A percentile compares a stretch with the other conserved stretches of the same genome.
These are phyloP conservation scores for Russula earlei DNA, from an alignment of 768 basidiomycete genomes.

Conservation along the genomic window DNA sequence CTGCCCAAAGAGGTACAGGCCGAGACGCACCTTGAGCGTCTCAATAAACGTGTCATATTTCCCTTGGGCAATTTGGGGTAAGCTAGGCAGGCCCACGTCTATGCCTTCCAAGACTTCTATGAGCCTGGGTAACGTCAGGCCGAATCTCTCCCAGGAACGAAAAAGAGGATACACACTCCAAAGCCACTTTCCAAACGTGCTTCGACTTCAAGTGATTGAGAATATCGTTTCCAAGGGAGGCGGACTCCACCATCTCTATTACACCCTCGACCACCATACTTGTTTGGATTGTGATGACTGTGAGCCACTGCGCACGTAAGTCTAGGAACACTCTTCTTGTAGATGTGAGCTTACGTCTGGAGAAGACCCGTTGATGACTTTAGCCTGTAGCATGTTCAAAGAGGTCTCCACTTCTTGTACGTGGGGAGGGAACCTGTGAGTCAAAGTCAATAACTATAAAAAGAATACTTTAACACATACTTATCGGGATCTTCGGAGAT, in stretches of 20 bases:
- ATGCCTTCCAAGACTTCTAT: background rate
- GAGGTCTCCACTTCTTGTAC: background rate
- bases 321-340: background rate
- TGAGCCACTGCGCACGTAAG: slow-evolving; percentile 7
- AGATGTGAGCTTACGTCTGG: background rate
- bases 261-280: slow-evolving; percentile 13
- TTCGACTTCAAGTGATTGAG: slow-evolving; percentile 9
- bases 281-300: slow-evolving; percentile 5
- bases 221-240: background rate
- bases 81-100: background rate
- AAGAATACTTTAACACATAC: background rate
- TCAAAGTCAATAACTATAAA: background rate
- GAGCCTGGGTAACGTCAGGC: background rate
- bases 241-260: background rate
- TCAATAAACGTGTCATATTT: slow-evolving; percentile 2
- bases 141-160: background rate
- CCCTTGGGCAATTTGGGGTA: background rate
- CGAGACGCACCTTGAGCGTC: background rate
- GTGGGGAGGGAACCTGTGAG: slow-evolving; percentile 2
- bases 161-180: background rate
- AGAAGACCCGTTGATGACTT: background rate
- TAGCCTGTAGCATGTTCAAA: background rate
- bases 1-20: background rate
- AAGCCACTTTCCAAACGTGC: slow-evolving; percentile 5
- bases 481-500: background rate